phyloP scores from a whole-genome alignment of 805 yeast genomes.

The Grigorovia humatica region DNA sequence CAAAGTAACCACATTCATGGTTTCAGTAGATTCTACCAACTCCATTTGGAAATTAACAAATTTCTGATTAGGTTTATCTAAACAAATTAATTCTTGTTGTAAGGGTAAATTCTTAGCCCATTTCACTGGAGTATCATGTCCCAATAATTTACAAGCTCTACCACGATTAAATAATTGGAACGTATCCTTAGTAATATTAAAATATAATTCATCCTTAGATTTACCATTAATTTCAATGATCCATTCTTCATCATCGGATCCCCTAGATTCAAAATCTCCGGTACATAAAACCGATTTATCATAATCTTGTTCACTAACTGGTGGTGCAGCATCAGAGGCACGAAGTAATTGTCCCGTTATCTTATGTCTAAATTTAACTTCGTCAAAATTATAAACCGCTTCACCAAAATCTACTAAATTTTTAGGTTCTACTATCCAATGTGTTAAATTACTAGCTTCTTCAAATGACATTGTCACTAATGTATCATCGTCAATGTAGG shows the following conservation, averaged over 20 bases:
- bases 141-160: constrained; percentile 57
- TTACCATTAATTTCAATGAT: constrained; percentile 40
- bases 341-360: constrained; percentile 57
- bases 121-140: constrained; percentile 53
- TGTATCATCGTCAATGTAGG: constrained; percentile 54
- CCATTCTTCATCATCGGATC: constrained; percentile 64
- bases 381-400: constrained; percentile 42
- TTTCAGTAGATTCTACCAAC: neutral
- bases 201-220: constrained; percentile 29
- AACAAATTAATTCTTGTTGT: constrained; percentile 79
- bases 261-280: constrained; percentile 52
- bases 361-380: constrained; percentile 60
- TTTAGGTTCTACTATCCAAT: constrained; percentile 56
- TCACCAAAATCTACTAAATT: constrained; percentile 13
- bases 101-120: constrained; percentile 31
- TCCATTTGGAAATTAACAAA: constrained; percentile 4
- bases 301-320: constrained; percentile 84
- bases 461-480: constrained; percentile 55
- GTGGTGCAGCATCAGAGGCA: constrained; percentile 65
- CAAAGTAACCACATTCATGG: neutral
- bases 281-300: constrained; percentile 70
- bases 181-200: constrained; percentile 43
- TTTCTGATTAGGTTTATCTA: constrained; percentile 46
- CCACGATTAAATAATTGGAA: constrained; percentile 61
- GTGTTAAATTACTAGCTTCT: constrained; percentile 50